These are phyloP conservation scores for Pseudogymnoascus sp. DNA, from an alignment of 2,329 filamentous ascomycete species.

Conservation along the genomic window DNA sequence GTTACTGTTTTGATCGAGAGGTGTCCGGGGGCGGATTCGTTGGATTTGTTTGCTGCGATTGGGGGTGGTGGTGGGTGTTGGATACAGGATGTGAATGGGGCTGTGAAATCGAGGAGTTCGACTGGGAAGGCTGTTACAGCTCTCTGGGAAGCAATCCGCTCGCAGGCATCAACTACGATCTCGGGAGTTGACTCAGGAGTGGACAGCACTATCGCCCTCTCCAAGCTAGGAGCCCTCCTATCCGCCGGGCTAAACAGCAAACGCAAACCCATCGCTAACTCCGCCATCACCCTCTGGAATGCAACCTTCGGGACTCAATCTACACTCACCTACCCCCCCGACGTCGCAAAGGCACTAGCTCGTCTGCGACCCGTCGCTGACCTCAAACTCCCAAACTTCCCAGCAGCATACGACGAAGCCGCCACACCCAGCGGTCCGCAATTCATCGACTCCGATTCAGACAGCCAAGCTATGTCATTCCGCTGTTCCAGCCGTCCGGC, in stretches of 20 bases:
- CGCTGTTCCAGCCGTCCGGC: not conserved
- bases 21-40: constrained; percentile 35
- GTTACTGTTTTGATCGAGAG: constrained; percentile 32
- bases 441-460: constrained; percentile 37
- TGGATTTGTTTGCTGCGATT: constrained; percentile 49
- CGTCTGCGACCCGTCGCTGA: constrained; percentile 50
- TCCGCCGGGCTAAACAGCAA: constrained; percentile 51
- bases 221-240: constrained; percentile 47
- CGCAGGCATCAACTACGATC: constrained; percentile 27
- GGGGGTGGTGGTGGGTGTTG: constrained; percentile 57
- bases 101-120: constrained; percentile 34
- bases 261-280: constrained; percentile 47
- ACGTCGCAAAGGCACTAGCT: constrained; percentile 55
- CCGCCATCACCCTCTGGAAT: constrained; percentile 61
- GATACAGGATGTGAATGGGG: constrained; percentile 51
- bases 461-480: constrained; percentile 10
- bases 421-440: constrained; percentile 7
- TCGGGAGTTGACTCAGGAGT: constrained; percentile 28
- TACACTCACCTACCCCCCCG: constrained; percentile 54
- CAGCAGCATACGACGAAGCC: constrained; percentile 27
- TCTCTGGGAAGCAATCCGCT: constrained; percentile 45
- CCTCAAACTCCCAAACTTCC: constrained; percentile 42
- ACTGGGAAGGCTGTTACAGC: constrained; percentile 32
- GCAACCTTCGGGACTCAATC: constrained; percentile 54
- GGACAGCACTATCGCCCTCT: constrained; percentile 39